Conservation (phyloP, 75 land plant genomes). For the Sequoia sempervirens region DNA sequence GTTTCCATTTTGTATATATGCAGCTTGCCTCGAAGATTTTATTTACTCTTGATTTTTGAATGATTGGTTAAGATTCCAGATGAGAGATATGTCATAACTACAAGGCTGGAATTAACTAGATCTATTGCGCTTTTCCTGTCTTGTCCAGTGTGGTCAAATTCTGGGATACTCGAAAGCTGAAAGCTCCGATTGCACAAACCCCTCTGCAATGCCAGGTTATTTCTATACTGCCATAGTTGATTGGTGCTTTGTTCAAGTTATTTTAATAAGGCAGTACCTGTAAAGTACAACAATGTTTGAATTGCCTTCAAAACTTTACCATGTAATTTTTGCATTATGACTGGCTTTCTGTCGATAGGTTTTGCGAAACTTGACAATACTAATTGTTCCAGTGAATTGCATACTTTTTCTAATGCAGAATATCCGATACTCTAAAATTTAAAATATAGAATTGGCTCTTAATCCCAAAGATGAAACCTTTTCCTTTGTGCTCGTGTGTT, state of each 20-base stretch:
- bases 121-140: neutral
- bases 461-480: neutral
- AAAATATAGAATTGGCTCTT: neutral
- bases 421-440: neutral
- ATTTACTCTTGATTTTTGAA: neutral
- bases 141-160: slow-evolving; percentile 71
- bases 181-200: slow-evolving; percentile 50
- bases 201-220: slow-evolving; percentile 29
- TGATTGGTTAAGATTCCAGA: neutral
- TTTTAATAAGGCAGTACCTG: neutral
- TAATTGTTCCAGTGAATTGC: neutral
- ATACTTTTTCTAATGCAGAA: neutral
- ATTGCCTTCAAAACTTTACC: neutral
- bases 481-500: neutral
- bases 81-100: neutral
- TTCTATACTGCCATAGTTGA: neutral
- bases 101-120: neutral
- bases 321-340: neutral
- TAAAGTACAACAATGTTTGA: neutral
- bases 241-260: neutral
- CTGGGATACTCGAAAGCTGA: slow-evolving; percentile 86
- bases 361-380: neutral
- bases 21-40: neutral
- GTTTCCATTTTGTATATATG: neutral
- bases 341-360: neutral